phyloP scores from a whole-genome alignment of 257 asterid species.

The Nicotiana undulata region DNA sequence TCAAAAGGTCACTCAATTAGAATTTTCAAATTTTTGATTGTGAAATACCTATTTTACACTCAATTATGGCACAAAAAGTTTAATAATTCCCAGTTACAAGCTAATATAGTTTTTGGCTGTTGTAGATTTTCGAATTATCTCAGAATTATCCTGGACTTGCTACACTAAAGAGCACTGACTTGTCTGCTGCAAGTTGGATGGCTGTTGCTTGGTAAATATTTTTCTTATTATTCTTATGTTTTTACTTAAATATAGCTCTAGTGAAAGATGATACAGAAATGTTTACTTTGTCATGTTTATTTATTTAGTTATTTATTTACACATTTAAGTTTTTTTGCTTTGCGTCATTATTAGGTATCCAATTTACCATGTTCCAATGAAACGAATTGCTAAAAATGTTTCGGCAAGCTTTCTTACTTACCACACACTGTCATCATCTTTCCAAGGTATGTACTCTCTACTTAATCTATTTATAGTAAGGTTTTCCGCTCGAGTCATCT shows the following conservation, averaged over 20 bases:
- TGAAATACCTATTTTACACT: too few species aligned
- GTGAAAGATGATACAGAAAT: neutral
- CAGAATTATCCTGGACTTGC: constrained; percentile 42
- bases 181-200: constrained; percentile 95
- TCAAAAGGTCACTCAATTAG: too few species aligned
- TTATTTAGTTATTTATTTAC: neutral
- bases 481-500: too few species aligned
- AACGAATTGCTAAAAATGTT: constrained; percentile 47
- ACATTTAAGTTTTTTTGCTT: neutral
- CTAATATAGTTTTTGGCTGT: neutral
- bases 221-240: neutral
- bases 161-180: constrained; percentile 65
- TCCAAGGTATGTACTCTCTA: constrained; percentile 42
- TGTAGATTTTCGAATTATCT: neutral
- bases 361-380: constrained; percentile 68
- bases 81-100: neutral
- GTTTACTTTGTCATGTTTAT: neutral
- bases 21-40: too few species aligned
- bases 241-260: neutral
- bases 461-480: too few species aligned
- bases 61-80: too few species aligned
- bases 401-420: constrained; percentile 71
- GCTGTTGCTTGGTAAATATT: constrained; percentile 64
- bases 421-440: constrained; percentile 75
- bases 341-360: constrained; percentile 45